phyloP scores from a whole-genome alignment of 1,284 basidiomycete species.

The Trichosporon ovoides region DNA sequence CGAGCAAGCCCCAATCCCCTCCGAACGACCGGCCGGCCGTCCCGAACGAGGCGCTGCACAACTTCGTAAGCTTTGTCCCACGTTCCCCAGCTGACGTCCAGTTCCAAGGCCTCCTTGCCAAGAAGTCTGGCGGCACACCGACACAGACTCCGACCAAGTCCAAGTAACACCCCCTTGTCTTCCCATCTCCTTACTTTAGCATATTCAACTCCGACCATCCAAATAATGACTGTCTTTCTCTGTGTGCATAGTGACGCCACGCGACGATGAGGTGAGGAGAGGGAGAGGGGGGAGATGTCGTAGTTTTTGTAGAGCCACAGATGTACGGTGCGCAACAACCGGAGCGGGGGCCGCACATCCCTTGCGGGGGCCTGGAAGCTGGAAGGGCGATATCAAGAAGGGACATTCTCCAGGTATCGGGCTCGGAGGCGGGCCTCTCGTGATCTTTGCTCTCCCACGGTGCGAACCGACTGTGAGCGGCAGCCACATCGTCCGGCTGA shows the following conservation, averaged over 20 bases:
- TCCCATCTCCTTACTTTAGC: too few species aligned
- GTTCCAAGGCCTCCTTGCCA: slow-evolving; percentile 46
- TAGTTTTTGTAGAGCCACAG: neutral
- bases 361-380: too few species aligned
- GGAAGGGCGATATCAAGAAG: too few species aligned
- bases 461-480: too few species aligned
- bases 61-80: slow-evolving; percentile 49
- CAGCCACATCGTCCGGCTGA: too few species aligned
- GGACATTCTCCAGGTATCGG: too few species aligned
- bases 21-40: slow-evolving; percentile 21
- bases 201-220: neutral
- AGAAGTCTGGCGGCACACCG: slow-evolving; percentile 19
- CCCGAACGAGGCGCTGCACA: slow-evolving; percentile 46
- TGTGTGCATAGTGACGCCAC: neutral
- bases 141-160: slow-evolving; percentile 20
- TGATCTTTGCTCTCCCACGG: too few species aligned
- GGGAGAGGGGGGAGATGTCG: too few species aligned
- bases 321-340: neutral
- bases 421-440: too few species aligned
- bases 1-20: slow-evolving; percentile 21
- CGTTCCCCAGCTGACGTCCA: slow-evolving; percentile 19
- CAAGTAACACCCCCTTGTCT: slow-evolving; percentile 8
- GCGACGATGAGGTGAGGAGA: neutral
- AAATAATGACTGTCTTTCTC: neutral
- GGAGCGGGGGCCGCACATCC: too few species aligned